Conservation (phyloP, 805 yeast species). For the Wickerhamiella parazyma region DNA sequence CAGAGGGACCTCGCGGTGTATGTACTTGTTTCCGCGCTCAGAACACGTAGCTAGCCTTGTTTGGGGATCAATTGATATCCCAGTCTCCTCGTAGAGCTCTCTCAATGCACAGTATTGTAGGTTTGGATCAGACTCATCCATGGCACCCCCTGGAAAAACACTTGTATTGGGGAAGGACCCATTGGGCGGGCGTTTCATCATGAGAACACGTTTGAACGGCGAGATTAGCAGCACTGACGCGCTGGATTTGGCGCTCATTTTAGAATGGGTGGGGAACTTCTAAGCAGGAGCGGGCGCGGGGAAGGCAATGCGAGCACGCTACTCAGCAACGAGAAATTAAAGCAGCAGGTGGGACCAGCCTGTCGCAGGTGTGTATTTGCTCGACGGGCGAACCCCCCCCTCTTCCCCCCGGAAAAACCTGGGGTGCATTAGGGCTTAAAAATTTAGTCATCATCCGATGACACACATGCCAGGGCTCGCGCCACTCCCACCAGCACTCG, state of each 20-base stretch:
- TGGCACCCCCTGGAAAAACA: conserved; percentile 26
- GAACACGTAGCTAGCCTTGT: not conserved
- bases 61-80: conserved; percentile 19
- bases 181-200: conserved; percentile 21
- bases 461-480: conserved; percentile 1
- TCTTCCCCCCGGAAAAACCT: not conserved
- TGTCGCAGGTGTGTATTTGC: not conserved
- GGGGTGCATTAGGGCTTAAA: not conserved
- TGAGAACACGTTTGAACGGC: conserved; percentile 14
- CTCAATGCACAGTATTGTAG: conserved; percentile 22
- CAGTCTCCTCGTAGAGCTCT: conserved; percentile 26
- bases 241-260: not conserved
- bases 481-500: not conserved
- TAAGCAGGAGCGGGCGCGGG: too few species aligned
- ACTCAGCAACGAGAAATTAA: too few species aligned
- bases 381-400: too few species aligned
- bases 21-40: not conserved
- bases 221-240: conserved; percentile 11
- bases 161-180: conserved; percentile 22
- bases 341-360: not conserved
- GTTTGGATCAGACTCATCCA: conserved; percentile 19
- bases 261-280: not conserved
- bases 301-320: too few species aligned
- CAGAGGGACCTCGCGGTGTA: not conserved
- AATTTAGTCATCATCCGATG: not conserved